A percentile compares a stretch with the other conserved stretches of the same genome.
These are phyloP conservation scores for Tricholoma sp. DNA, from an alignment of 768 basidiomycete genomes.

Conservation along the genomic window DNA sequence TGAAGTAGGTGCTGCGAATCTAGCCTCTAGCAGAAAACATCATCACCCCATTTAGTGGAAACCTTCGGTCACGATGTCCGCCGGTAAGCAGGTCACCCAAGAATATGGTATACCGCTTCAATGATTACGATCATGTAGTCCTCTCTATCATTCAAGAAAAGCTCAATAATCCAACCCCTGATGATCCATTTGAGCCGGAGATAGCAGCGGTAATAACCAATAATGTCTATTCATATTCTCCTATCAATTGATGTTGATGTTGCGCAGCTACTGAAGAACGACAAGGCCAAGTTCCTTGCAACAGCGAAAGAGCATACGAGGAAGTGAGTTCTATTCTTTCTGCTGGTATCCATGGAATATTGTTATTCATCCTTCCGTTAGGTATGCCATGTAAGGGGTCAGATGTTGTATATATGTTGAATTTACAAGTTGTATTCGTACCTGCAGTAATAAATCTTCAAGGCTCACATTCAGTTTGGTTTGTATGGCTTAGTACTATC, in stretches of 20 bases:
- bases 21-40: constrained; percentile 2
- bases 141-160: constrained; percentile 77
- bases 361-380: constrained; percentile 2
- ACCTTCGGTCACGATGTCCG: constrained; percentile 68
- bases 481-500: too few species aligned
- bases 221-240: neutral
- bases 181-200: constrained; percentile 86
- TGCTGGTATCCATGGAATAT: constrained; percentile 2
- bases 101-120: neutral
- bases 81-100: constrained; percentile 38
- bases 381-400: constrained; percentile 21
- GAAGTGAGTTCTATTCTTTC: constrained; percentile 48
- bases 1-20: constrained; percentile 46
- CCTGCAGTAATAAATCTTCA: neutral
- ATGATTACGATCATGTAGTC: constrained; percentile 36
- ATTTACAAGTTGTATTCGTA: constrained; percentile 3
- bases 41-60: constrained; percentile 59
- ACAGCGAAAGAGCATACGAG: constrained; percentile 84
- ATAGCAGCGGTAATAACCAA: constrained; percentile 69
- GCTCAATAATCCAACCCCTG: constrained; percentile 81
- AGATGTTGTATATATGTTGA: neutral
- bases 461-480: too few species aligned
- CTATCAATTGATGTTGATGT: neutral
- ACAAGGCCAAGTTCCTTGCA: constrained; percentile 65
- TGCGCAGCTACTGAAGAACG: constrained; percentile 66